Conservation (phyloP, 2,329 filamentous ascomycete genomes). For the Colletotrichum sp. region DNA sequence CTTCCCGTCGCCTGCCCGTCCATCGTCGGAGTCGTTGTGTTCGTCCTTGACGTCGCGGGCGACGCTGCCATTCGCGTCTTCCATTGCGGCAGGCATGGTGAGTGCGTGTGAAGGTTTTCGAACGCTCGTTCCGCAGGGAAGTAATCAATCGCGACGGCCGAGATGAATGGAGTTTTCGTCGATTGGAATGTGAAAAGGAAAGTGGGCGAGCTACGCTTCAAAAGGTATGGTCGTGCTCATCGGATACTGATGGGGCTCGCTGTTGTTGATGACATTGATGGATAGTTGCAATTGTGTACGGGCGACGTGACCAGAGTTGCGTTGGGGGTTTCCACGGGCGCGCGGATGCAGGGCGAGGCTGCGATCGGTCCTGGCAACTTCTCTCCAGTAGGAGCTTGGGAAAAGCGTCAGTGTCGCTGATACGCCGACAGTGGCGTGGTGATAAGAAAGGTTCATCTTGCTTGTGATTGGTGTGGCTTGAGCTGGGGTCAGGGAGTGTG, state of each 20-base stretch:
- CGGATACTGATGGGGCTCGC: neutral
- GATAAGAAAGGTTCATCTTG: neutral
- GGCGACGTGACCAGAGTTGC: neutral
- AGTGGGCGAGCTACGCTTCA: neutral
- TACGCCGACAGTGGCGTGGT: neutral
- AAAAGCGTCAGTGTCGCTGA: conserved; percentile 13
- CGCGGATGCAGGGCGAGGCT: conserved; percentile 20
- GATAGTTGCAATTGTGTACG: neutral
- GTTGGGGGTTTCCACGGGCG: conserved; percentile 8
- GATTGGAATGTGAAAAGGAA: neutral
- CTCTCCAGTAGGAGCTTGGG: conserved; percentile 21
- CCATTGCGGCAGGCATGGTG: conserved; percentile 29
- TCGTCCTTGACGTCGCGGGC: conserved; percentile 45
- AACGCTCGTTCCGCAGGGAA: neutral
- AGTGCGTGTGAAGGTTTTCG: neutral
- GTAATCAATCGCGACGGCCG: neutral
- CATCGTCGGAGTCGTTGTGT: conserved; percentile 38
- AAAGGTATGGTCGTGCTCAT: neutral
- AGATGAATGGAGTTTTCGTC: neutral
- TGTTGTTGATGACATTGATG: conserved; percentile 7
- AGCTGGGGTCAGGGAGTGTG: neutral
- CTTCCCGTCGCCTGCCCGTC: conserved; percentile 45
- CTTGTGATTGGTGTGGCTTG: neutral
- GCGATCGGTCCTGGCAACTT: conserved; percentile 17
- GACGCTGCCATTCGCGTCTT: conserved; percentile 28